Evolutionary conservation across 2,329 filamentous ascomycete genomes (phyloP).

Genomic region (Fusarium sp.): DNA sequence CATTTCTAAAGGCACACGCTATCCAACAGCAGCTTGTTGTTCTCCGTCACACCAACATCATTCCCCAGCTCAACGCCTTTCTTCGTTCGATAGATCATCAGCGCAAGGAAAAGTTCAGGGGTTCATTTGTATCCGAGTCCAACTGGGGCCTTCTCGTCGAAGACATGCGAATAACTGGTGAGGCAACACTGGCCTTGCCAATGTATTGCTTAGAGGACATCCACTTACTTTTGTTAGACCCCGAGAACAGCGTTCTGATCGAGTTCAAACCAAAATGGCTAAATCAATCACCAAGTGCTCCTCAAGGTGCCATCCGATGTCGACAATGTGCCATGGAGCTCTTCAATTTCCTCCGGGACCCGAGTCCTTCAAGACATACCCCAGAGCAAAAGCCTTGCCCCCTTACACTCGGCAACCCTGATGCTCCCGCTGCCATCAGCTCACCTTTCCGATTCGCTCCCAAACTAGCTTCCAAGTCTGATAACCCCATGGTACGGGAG

Average conservation of each 20-base stretch:
- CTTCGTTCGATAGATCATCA: conserved; percentile 59
- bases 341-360: conserved; percentile 48
- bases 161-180: conserved; percentile 67
- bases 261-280: conserved; percentile 92
- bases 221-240: conserved; percentile 36
- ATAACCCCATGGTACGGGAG: conserved; percentile 28
- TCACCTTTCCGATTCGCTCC: conserved; percentile 55
- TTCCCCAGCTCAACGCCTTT: conserved; percentile 60
- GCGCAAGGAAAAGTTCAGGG: conserved; percentile 57
- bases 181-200: conserved; percentile 2
- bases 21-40: conserved; percentile 52
- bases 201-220: background rate
- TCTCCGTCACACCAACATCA: conserved; percentile 49
- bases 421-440: conserved; percentile 55
- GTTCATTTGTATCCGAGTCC: conserved; percentile 60
- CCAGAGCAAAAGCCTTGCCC: conserved; percentile 66
- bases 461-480: conserved; percentile 35
- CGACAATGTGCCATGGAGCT: conserved; percentile 73
- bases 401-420: conserved; percentile 66
- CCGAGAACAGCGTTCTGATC: conserved; percentile 55
- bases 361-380: conserved; percentile 46
- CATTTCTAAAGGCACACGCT: conserved; percentile 48
- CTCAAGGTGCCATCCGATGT: conserved; percentile 69
- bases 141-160: conserved; percentile 76
- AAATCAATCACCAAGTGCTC: conserved; percentile 76